Percentiles rank a stretch among this genome's conserved stretches.
These are phyloP conservation scores for Termitomyces heimii DNA, from an alignment of 768 basidiomycete genomes.

Conservation along the genomic window DNA sequence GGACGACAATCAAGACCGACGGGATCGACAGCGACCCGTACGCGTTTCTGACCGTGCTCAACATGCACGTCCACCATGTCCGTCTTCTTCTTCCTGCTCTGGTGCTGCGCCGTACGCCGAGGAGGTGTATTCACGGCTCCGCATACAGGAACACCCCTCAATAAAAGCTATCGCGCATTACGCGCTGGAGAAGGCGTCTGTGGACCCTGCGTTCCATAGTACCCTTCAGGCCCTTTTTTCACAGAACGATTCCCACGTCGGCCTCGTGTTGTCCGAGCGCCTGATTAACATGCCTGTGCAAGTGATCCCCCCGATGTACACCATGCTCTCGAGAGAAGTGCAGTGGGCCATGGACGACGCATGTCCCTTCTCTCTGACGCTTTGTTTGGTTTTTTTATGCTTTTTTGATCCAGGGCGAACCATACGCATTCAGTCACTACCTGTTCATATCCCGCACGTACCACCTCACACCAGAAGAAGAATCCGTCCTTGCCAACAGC, in stretches of 20 bases:
- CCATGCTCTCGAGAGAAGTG: slow-evolving; percentile 84
- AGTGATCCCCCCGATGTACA: slow-evolving; percentile 87
- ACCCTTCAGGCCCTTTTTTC: slow-evolving; percentile 51
- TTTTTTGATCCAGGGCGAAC: slow-evolving; percentile 41
- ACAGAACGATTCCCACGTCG: slow-evolving; percentile 53
- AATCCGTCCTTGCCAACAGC: slow-evolving; percentile 41
- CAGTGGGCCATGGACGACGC: slow-evolving; percentile 64
- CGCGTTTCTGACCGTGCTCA: slow-evolving; percentile 76
- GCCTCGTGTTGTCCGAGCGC: slow-evolving; percentile 81
- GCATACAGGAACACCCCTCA: slow-evolving; percentile 57
- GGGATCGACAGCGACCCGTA: slow-evolving; percentile 87
- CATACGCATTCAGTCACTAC: slow-evolving; percentile 68
- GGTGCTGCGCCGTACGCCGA: too few relatives aligned
- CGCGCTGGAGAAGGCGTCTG: slow-evolving; percentile 48
- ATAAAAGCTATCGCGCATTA: slow-evolving; percentile 70
- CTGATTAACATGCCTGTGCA: slow-evolving; percentile 96
- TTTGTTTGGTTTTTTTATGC: too few relatives aligned
- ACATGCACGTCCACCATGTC: slow-evolving; percentile 58
- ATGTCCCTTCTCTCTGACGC: slow-evolving; percentile 15
- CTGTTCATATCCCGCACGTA: slow-evolving; percentile 78
- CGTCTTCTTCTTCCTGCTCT: slow-evolving; percentile 35
- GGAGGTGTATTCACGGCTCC: too few relatives aligned
- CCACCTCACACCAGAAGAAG: slow-evolving; percentile 65
- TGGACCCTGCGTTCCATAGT: slow-evolving; percentile 43
- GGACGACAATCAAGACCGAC: slow-evolving; percentile 91